Conservation (phyloP, 352 stramenopile genomes). For the Albugo laibachii region DNA sequence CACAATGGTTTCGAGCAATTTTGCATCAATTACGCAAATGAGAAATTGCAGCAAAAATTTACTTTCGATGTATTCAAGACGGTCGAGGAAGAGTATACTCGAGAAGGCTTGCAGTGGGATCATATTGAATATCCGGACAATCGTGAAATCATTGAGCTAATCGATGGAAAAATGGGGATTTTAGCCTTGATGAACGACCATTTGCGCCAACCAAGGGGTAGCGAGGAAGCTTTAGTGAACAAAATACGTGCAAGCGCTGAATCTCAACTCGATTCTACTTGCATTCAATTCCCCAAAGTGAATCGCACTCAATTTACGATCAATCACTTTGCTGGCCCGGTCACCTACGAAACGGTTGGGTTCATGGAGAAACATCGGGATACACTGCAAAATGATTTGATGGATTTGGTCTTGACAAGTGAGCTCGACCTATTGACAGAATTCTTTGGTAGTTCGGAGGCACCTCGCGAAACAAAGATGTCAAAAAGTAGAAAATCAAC, state of each 20-base stretch:
- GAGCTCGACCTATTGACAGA: constrained; percentile 34
- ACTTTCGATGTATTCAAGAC: constrained; percentile 93
- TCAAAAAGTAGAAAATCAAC: constrained; percentile 23
- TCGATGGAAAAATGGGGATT: constrained; percentile 82
- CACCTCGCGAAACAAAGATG: constrained; percentile 7
- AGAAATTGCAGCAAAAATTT: constrained; percentile 85
- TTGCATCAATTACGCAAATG: constrained; percentile 87
- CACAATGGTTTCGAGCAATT: constrained; percentile 87
- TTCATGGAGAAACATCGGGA: constrained; percentile 96
- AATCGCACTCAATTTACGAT: constrained; percentile 88
- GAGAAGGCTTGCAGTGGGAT: constrained; percentile 93
- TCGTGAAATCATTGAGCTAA: constrained; percentile 93
- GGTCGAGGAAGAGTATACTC: constrained; percentile 96
- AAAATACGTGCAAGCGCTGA: constrained; percentile 74
- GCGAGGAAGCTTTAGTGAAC: constrained; percentile 75
- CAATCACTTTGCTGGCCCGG: constrained; percentile 89
- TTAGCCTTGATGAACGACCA: constrained; percentile 81
- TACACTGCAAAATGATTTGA: constrained; percentile 88
- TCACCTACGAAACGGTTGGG: constrained; percentile 86
- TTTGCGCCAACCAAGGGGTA: constrained; percentile 63
- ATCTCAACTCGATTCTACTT: constrained; percentile 37
- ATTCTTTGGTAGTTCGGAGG: constrained; percentile 57
- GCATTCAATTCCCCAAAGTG: constrained; percentile 75
- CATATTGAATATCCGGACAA: constrained; percentile 98
- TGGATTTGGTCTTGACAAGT: constrained; percentile 71